Conservation (phyloP, 2,329 filamentous ascomycete species). For the Ophiocordyceps camponoti-saundersi region DNA sequence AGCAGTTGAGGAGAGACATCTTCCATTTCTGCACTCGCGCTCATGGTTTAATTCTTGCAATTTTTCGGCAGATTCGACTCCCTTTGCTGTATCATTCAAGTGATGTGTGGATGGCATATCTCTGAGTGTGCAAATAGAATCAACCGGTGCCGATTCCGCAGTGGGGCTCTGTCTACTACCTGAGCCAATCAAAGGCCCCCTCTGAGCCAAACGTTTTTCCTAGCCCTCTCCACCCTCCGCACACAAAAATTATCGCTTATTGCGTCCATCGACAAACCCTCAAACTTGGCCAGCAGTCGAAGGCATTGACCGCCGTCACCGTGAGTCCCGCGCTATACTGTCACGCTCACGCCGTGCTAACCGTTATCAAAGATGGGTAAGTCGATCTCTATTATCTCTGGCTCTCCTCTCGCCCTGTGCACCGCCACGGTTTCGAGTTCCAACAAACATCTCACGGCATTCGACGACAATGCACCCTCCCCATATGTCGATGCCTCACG, state of each 20-base stretch:
- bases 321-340: constrained; percentile 21
- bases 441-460: not conserved
- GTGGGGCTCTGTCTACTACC: not conserved
- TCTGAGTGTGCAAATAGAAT: not conserved
- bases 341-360: constrained; percentile 16
- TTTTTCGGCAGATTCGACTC: too few relatives aligned
- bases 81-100: too few relatives aligned
- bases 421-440: not conserved
- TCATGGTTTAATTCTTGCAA: too few relatives aligned
- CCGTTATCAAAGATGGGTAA: constrained; percentile 41
- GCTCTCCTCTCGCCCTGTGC: not conserved
- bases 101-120: too few relatives aligned
- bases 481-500: not conserved
- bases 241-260: constrained; percentile 24
- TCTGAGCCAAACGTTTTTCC: constrained; percentile 13
- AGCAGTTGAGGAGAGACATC: too few relatives aligned
- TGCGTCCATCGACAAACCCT: constrained; percentile 19
- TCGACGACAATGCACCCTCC: not conserved
- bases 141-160: not conserved
- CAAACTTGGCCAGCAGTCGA: constrained; percentile 24
- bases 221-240: constrained; percentile 22
- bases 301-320: constrained; percentile 29
- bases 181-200: constrained; percentile 16
- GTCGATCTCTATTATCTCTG: constrained; percentile 14
- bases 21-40: too few relatives aligned